A percentile compares a stretch with the other conserved stretches of the same genome.
Conservation (phyloP, 176 grass and related monocot species). For the Echinochloa phyllopogon region DNA sequence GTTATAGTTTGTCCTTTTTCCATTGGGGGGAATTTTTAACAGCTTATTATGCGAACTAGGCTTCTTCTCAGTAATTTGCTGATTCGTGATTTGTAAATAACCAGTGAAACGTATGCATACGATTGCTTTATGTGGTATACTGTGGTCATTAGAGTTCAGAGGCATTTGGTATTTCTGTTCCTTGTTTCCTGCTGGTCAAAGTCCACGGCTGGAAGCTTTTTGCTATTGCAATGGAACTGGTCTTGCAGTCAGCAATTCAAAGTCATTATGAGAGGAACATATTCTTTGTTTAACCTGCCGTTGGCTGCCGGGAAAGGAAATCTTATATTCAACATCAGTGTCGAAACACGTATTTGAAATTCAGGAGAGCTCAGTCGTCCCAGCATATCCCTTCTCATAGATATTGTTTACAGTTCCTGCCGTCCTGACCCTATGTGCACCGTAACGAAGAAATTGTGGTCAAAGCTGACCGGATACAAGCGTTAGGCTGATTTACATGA, state of each 20-base stretch:
- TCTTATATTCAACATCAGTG: slow-evolving; percentile 36
- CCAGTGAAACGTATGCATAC: not conserved
- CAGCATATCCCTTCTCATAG: slow-evolving; percentile 21
- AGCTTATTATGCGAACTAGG: not conserved
- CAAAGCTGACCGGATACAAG: slow-evolving; percentile 1
- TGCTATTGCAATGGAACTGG: slow-evolving; percentile 45
- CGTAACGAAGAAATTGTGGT: not conserved
- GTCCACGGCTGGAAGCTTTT: slow-evolving; percentile 42
- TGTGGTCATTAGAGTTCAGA: slow-evolving; percentile 22
- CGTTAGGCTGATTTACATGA: slow-evolving; percentile 8
- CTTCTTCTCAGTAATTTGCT: not conserved
- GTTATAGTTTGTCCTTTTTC: not conserved
- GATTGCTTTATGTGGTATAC: slow-evolving; percentile 2
- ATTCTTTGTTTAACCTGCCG: slow-evolving; percentile 21
- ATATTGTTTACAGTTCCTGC: not conserved
- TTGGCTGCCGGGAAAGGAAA: not conserved
- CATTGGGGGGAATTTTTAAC: not conserved
- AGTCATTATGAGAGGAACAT: slow-evolving; percentile 36
- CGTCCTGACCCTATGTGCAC: not conserved
- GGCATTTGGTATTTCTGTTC: slow-evolving; percentile 18
- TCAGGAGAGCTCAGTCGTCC: slow-evolving; percentile 1
- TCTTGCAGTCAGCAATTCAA: slow-evolving; percentile 57
- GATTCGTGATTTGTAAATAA: not conserved
- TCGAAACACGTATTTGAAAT: slow-evolving; percentile 21
- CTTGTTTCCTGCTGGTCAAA: slow-evolving; percentile 50